Percentiles rank a stretch among this genome's conserved stretches.
phyloP scores from a whole-genome alignment of 108 stramenopile genomes.

The Cyclotella sp. region DNA sequence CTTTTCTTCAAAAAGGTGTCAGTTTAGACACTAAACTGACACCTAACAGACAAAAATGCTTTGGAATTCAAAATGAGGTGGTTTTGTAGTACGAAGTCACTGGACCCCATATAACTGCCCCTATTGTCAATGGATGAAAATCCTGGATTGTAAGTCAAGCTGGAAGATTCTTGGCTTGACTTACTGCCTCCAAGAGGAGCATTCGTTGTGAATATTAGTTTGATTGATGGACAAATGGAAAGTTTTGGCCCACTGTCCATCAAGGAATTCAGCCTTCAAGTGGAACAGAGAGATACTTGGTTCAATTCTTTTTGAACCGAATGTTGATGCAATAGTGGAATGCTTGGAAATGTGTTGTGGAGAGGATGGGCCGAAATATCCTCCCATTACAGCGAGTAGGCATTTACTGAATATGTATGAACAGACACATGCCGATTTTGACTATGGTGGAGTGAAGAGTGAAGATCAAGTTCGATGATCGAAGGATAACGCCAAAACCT shows the following conservation, averaged over 20 bases:
- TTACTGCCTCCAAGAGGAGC: conserved; percentile 58
- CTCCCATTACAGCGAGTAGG: conserved; percentile 57
- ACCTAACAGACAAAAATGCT: too few species aligned
- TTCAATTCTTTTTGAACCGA: conserved; percentile 77
- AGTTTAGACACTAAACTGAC: too few species aligned
- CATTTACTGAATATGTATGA: conserved; percentile 66
- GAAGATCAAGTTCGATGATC: too few species aligned
- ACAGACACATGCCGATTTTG: conserved; percentile 61
- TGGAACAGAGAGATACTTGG: conserved; percentile 60
- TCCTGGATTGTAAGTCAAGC: conserved; percentile 66
- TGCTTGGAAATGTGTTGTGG: conserved; percentile 33
- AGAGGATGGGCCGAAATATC: conserved; percentile 41
- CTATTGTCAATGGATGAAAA: conserved; percentile 61
- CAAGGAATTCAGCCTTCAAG: conserved; percentile 58
- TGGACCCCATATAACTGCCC: too few species aligned
- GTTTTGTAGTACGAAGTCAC: too few species aligned
- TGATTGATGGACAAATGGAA: conserved; percentile 82
- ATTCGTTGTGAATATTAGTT: conserved; percentile 85
- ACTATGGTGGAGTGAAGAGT: neutral
- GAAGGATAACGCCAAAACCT: too few species aligned
- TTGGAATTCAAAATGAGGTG: too few species aligned
- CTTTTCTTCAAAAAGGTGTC: too few species aligned
- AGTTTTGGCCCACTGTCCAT: conserved; percentile 70
- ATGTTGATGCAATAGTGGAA: conserved; percentile 59
- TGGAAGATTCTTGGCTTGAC: conserved; percentile 58